Base-by-base conservation (phyloP, 768 basidiomycete species). In the Baorangia bicolor region DNA sequence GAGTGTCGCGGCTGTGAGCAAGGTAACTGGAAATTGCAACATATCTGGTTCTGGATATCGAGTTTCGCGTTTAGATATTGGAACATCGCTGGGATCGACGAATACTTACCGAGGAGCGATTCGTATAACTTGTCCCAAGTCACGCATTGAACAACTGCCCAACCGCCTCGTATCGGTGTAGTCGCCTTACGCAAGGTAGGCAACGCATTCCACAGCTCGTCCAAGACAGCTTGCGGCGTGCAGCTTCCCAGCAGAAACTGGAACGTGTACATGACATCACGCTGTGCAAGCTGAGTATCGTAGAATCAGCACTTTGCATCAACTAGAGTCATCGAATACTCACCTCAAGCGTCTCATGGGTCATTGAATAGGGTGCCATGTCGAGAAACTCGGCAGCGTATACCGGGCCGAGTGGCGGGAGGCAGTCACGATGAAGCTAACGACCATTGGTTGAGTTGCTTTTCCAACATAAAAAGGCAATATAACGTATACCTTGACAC, bases 361-460 rank as follows among this genome's bases (percentile, higher is more conserved):
- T 66, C 49, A 83, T 64, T 0, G 62, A 33, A 63, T 83, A 77
- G 1, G 81, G 81, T 2, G 84, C 79, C 18, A 88, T 51, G 0
- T 63, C 57, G 11, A 82, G 64, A 59, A 81, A 87, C 48, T 86
- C 83, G 34, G 64, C 61, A 0, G 81, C 75, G 48, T 74, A 76
- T 2, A 87, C 75, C 1, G 84, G 82, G 13, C 72, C 62, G 7
- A 87, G 73, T 12, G 87, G 87, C 1, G 71, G 59, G 18, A 88
- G 68, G 43, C 83, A 80, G 67, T 88, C 87, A 14, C 86, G 81
- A 70, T 88, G 84, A 51, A 83, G 75, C 85, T 88, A 56, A 38
- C 31, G 10, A 37, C 20, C 11, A 18, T n/a, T 56, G 14, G 16
- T n/a, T 56, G 14, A 49, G 37, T 6, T 23, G 34, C 7, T 9